These are phyloP conservation scores for Naganishia vaughanmartiniae DNA, from an alignment of 768 basidiomycete species.

Conservation along the genomic window DNA sequence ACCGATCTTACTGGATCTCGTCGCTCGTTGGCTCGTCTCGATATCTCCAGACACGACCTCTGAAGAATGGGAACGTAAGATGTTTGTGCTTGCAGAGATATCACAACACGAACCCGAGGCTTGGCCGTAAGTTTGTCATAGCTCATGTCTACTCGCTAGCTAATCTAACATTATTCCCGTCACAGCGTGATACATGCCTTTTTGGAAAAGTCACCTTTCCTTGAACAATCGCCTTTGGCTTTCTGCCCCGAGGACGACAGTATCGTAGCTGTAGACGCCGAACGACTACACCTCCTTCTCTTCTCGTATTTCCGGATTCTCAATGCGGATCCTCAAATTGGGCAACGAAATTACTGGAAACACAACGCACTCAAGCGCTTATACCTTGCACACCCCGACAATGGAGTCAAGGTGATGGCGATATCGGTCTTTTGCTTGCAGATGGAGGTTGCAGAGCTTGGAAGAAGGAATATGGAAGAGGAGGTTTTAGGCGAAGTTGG, in stretches of 20 bases:
- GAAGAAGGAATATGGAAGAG: constrained; percentile 66
- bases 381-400: constrained; percentile 62
- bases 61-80: constrained; percentile 42
- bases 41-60: constrained; percentile 50
- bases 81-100: constrained; percentile 52
- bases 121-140: constrained; percentile 46
- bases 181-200: constrained; percentile 38
- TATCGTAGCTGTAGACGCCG: constrained; percentile 48
- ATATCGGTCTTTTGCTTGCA: constrained; percentile 75
- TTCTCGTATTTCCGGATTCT: constrained; percentile 79
- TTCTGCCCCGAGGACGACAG: constrained; percentile 57
- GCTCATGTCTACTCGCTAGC: background rate
- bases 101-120: constrained; percentile 54
- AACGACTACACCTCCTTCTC: constrained; percentile 66
- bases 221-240: constrained; percentile 4
- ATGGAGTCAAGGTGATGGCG: constrained; percentile 66
- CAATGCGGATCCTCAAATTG: constrained; percentile 68
- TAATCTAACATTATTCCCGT: background rate
- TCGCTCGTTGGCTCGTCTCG: constrained; percentile 74
- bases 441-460: constrained; percentile 72
- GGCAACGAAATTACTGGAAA: constrained; percentile 64
- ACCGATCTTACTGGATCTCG: constrained; percentile 75
- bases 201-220: constrained; percentile 34
- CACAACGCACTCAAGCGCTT: constrained; percentile 55
- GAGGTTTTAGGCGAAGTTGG: constrained; percentile 58